Conservation (phyloP, 164 flowering plant species). For the Warburgia ugandensis region DNA sequence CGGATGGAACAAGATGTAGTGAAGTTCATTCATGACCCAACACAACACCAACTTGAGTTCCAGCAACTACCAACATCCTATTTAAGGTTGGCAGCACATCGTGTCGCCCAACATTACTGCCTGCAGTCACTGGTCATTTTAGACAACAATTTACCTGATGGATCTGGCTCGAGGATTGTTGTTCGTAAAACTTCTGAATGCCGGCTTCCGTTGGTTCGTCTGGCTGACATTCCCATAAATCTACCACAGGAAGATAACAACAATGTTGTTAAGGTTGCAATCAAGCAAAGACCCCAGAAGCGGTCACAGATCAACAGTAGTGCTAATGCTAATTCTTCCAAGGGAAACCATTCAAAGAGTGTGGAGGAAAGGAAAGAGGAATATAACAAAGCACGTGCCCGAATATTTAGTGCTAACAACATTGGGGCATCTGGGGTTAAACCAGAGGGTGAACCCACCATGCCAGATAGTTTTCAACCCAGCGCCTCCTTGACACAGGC, state of each 20-base stretch:
- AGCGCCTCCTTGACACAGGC: constrained; percentile 28
- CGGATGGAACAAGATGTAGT: constrained; percentile 95
- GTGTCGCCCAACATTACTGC: constrained; percentile 92
- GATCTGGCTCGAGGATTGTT: constrained; percentile 75
- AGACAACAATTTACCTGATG: constrained; percentile 72
- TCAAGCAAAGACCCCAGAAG: constrained; percentile 84
- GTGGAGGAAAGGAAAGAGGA: constrained; percentile 98
- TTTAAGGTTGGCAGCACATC: constrained; percentile 91
- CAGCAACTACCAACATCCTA: constrained; percentile 98
- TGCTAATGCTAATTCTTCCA: constrained; percentile 39
- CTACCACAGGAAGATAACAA: constrained; percentile 52
- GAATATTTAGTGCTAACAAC: constrained; percentile 65
- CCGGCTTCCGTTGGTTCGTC: constrained; percentile 59
- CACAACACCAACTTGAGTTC: constrained; percentile 78
- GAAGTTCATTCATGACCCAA: constrained; percentile 79
- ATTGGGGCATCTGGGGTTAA: constrained; percentile 30
- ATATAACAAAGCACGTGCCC: constrained; percentile 86
- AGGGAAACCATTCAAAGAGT: constrained; percentile 53
- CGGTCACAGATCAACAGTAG: constrained; percentile 19
- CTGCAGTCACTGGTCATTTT: constrained; percentile 81
- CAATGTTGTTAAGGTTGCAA: constrained; percentile 62
- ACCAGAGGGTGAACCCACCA: constrained; percentile 48
- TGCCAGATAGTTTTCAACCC: constrained; percentile 35
- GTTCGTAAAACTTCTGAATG: constrained; percentile 70
- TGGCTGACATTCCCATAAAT: constrained; percentile 82